phyloP scores from a whole-genome alignment of 2,329 filamentous ascomycete species.

The Tricladium varicosporioides region DNA sequence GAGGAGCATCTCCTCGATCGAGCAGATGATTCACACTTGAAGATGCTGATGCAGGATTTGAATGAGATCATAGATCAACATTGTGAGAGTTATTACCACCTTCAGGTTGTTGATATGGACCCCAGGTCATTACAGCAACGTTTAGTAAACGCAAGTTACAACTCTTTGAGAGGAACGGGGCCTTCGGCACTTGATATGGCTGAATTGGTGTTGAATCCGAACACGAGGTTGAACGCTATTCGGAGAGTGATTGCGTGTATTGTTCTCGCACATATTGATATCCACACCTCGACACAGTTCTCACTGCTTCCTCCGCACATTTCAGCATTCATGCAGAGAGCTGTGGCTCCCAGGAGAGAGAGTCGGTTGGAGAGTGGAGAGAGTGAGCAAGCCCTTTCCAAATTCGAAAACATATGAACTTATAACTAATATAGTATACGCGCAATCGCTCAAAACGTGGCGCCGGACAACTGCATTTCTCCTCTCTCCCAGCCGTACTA shows the following conservation, averaged over 20 bases:
- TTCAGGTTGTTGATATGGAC: conserved; percentile 18
- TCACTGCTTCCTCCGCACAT: conserved; percentile 3
- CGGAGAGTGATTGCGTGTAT: conserved; percentile 5
- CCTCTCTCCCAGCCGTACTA: not conserved
- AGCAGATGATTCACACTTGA: conserved; percentile 38
- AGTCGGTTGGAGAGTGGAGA: conserved; percentile 4
- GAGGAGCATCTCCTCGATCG: conserved; percentile 39
- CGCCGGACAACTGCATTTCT: conserved; percentile 9
- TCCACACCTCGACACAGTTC: not conserved
- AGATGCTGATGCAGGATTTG: conserved; percentile 35
- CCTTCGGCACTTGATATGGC: not conserved
- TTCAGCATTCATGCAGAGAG: not conserved
- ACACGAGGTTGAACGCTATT: not conserved
- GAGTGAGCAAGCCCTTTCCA: not conserved
- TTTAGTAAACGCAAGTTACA: not conserved
- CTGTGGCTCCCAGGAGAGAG: not conserved
- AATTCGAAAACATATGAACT: not conserved
- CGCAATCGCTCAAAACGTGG: conserved; percentile 10
- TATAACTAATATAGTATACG: conserved; percentile 1
- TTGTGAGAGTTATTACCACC: conserved; percentile 41
- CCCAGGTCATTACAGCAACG: not conserved
- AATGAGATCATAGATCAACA: conserved; percentile 40
- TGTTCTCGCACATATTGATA: not conserved
- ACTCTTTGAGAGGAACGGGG: not conserved
- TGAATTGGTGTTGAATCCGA: conserved; percentile 5